These are phyloP conservation scores for Suillus spraguei DNA, from an alignment of 768 basidiomycete species.

Conservation along the genomic window DNA sequence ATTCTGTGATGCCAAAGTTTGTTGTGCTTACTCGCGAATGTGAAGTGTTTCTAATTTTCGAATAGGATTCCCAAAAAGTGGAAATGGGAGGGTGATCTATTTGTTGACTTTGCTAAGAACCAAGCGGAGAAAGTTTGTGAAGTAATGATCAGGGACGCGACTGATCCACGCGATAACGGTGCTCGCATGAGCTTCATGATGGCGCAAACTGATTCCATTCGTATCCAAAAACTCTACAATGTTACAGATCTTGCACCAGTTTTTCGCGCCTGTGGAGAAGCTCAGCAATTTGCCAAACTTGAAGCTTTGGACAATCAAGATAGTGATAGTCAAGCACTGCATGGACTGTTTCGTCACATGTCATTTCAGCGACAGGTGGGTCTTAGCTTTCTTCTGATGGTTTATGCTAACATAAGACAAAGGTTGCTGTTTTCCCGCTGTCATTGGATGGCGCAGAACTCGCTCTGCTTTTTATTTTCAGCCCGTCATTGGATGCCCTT, in stretches of 20 bases:
- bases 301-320: conserved; percentile 44
- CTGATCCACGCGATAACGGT: conserved; percentile 40
- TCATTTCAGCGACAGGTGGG: conserved; percentile 48
- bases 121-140: conserved; percentile 50
- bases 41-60: conserved; percentile 12
- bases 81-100: conserved; percentile 65
- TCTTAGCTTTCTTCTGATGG: conserved; percentile 14
- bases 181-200: conserved; percentile 54
- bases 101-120: conserved; percentile 39
- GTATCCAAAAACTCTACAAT: conserved; percentile 51
- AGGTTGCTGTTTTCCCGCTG: conserved; percentile 55
- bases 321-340: conserved; percentile 43
- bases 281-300: conserved; percentile 57
- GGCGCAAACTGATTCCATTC: conserved; percentile 41
- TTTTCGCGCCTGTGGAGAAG: conserved; percentile 48
- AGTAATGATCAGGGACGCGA: conserved; percentile 47
- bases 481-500: conserved; percentile 38
- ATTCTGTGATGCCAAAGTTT: conserved; percentile 28
- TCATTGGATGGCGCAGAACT: conserved; percentile 47
- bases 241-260: conserved; percentile 48
- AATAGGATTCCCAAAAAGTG: conserved; percentile 60
- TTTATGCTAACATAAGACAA: conserved; percentile 11
- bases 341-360: conserved; percentile 49
- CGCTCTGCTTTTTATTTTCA: conserved; percentile 61
- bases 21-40: conserved; percentile 15